phyloP scores from a whole-genome alignment of 2,329 filamentous ascomycete genomes.

The Colletotrichum tofieldiae region DNA sequence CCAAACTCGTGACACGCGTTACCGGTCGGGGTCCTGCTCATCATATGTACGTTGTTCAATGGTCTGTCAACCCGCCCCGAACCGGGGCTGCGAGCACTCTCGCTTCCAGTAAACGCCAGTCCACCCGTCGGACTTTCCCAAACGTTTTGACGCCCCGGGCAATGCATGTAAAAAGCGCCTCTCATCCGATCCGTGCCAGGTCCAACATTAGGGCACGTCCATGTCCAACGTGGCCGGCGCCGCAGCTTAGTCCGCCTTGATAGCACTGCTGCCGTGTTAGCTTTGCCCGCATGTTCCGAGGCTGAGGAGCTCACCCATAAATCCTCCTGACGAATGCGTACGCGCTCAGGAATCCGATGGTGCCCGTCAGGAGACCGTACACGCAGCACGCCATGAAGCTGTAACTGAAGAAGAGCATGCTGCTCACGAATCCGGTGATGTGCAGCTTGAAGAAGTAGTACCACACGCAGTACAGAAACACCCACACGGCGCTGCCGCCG shows the following conservation, averaged over 20 bases:
- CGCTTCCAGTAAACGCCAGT: slow-evolving; percentile 29
- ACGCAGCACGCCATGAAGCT: slow-evolving; percentile 86
- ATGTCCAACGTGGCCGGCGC: slow-evolving; percentile 6
- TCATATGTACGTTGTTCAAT: slow-evolving; percentile 37
- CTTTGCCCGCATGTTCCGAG: not conserved
- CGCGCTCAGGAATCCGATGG: slow-evolving; percentile 86
- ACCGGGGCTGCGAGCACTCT: not conserved
- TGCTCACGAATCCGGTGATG: slow-evolving; percentile 84
- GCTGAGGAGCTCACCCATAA: slow-evolving; percentile 74
- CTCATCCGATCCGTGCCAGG: slow-evolving; percentile 9
- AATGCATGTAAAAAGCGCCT: slow-evolving; percentile 37
- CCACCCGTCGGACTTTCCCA: slow-evolving; percentile 26
- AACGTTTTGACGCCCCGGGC: slow-evolving; percentile 19
- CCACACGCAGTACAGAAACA: slow-evolving; percentile 87
- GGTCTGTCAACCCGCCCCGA: slow-evolving; percentile 14
- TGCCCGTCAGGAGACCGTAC: slow-evolving; percentile 86
- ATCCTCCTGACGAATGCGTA: slow-evolving; percentile 89
- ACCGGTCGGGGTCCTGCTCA: slow-evolving; percentile 16
- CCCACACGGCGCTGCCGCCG: slow-evolving; percentile 83
- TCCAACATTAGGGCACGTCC: slow-evolving; percentile 12
- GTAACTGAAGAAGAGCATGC: slow-evolving; percentile 88
- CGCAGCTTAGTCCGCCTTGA: slow-evolving; percentile 63
- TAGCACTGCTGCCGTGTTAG: slow-evolving; percentile 57
- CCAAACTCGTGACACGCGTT: slow-evolving; percentile 6
- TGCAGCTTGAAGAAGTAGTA: slow-evolving; percentile 87